Base-by-base conservation (phyloP, 495 filamentous ascomycete species). In the Penicillium malachiteum region DNA sequence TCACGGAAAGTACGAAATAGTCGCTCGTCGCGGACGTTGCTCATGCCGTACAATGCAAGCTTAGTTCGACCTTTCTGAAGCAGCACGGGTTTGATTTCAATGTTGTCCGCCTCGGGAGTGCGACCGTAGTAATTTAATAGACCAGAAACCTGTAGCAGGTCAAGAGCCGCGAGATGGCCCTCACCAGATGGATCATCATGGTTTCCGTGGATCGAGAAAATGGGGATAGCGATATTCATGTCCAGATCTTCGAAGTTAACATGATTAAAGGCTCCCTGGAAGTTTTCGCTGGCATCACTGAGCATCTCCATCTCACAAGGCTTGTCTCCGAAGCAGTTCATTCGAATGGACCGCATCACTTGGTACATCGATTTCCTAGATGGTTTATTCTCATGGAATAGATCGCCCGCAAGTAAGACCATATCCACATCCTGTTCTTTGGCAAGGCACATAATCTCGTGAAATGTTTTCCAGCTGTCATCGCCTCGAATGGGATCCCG, bases 371-470 rank as follows among this genome's bases (percentile, higher is more conserved):
- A 81, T 63, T 96, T 95, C 42, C 95, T 81, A n/a, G 90, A 96
- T 5, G 94, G 94, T 66, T 96, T 96, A 64, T 99, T 99, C 58
- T 99, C 94, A 68, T 99, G 94, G 72, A 99, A 99, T 2, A 99
- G 81, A 65, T 99, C 94, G 26, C 94, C 94, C 7, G 85, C 93
- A 16, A 97, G 81, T 10, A 99, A 79, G 7, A 99, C 87, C 95
- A 97, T 97, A 72, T 99, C 94, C 52, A 89, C 94, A 75, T 97
- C 95, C 42, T 81, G 81, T 43, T 89, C 83, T 68, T 87, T 90
- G 9, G 92, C 94, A 12, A 97, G 71, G 54, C 85, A 87, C 90
- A 99, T 96, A 42, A 96, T 81, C 68, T 99, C 94, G 63, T 97
- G 87, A 72, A 99, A 99, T 49, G 84, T 91, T 62, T 87, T 87